Evolutionary conservation across 208 protist species (phyloP), one percentile per base, ranked within the genome.

Genomic region (Porcisia hertigi): DNA sequence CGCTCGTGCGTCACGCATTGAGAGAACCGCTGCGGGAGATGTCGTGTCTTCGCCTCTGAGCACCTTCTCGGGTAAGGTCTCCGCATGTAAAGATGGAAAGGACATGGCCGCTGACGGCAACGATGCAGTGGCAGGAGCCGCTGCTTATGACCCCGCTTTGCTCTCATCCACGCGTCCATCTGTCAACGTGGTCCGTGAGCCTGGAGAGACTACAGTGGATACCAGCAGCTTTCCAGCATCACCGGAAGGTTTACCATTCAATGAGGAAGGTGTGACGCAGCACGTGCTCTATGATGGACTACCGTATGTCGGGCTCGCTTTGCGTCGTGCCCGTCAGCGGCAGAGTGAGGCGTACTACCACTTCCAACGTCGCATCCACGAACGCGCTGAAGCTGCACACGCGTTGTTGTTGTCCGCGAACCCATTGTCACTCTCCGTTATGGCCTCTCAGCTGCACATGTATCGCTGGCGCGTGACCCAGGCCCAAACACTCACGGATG

Each of bases 391-490:
- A 54, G 59, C 71, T 1, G 83, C 90, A 5, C 87, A 85, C 66
- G 90, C 80, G 18, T 43, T 95, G 30, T 30, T 96, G 12, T 49
- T 96, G n/a, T 94, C 92, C 1, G 92, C 88, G 5, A 96, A 96
- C 76, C 81, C 88, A 18, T 82, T 96, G 36, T 85, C 86, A 62
- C 84, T 93, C 76, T 89, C 90, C 12, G 83, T 96, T 7, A 94
- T 95, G 86, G 69, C 86, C 54, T 93, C 90, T 25, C 92, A 96
- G 83, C 85, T 96, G 52, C 75, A 80, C 59, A 92, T 96, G 92
- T 89, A 94, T 77, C 86, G 92, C 41, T 96, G 92, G 92, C 86
- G 76, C 8, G 92, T 96, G 18, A 82, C 83, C 9, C 90, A 96
- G 81, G 87, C 89, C 14, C 88, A 93, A 73, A 94, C 88, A 12